A percentile compares a stretch with the other conserved stretches of the same genome.
These are phyloP conservation scores for Penicillium sp. DNA, from an alignment of 2,329 filamentous ascomycete genomes.

Conservation along the genomic window DNA sequence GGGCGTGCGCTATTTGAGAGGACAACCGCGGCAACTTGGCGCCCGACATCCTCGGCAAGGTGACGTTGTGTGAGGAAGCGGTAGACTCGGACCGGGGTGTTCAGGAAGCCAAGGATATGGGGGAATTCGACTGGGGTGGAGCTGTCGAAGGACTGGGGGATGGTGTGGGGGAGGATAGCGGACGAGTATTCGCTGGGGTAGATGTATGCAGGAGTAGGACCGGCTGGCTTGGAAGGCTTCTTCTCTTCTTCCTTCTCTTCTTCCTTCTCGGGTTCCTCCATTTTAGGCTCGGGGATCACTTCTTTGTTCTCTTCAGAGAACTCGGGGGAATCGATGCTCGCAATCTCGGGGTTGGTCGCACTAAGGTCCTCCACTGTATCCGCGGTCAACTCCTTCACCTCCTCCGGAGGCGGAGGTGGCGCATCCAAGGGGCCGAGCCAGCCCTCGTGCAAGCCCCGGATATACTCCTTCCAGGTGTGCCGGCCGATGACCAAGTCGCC, in stretches of 20 bases:
- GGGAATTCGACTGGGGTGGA: constrained; percentile 73
- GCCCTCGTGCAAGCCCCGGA: constrained; percentile 89
- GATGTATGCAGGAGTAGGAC: constrained; percentile 71
- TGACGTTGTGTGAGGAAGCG: constrained; percentile 80
- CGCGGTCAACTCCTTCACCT: constrained; percentile 16
- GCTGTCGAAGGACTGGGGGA: constrained; percentile 71
- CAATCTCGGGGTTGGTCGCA: constrained; percentile 18
- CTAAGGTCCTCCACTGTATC: constrained; percentile 19
- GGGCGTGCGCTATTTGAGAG: constrained; percentile 52
- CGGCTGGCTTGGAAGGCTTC: constrained; percentile 51
- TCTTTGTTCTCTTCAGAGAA: constrained; percentile 15
- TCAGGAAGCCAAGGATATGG: constrained; percentile 87
- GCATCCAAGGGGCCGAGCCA: constrained; percentile 81
- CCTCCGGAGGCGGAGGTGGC: constrained; percentile 28
- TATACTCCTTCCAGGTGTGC: constrained; percentile 96
- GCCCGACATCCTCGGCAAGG: constrained; percentile 84
- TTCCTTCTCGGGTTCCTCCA: constrained; percentile 35
- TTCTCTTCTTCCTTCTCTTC: constrained; percentile 40
- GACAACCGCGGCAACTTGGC: constrained; percentile 81
- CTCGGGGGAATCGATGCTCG: constrained; percentile 5
- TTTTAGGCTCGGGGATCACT: constrained; percentile 48
- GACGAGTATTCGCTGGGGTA: constrained; percentile 67
- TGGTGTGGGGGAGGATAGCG: constrained; percentile 61
- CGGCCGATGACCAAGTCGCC: constrained; percentile 88
- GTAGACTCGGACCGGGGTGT: constrained; percentile 80